Base-by-base conservation (phyloP, 164 flowering plant genomes). In the Buxus sempervirens region DNA sequence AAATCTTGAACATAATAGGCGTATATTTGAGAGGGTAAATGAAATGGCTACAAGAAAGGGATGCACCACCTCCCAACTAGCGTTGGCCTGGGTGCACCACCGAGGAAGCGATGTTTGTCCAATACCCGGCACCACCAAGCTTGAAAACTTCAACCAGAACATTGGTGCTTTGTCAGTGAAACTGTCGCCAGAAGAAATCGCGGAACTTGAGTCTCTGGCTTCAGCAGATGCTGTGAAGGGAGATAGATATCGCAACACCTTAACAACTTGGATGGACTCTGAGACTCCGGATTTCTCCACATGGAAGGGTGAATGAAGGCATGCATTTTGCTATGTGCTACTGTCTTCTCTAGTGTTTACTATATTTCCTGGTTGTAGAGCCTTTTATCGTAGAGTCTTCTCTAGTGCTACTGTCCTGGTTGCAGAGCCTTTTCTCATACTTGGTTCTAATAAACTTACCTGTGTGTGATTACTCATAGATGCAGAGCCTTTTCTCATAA, bases 71-170 rank as follows among this genome's bases (percentile, higher is more conserved):
- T 72, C 83, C 18, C 81, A 80, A 69, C 75, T 78, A 22, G 77
- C 83, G 24, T 62, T 80, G 53, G 81, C 83, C 13, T 80, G 83
- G 81, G 79, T 80, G 16, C 83, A 77, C 71, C 77, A 80, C n/a
- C n/a, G n/a, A 56, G 81, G 76, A 1, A 49, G 74, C 5, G 78
- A 79, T 60, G 78, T 79, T 1, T 68, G 73, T 55, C 76, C 73
- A 5, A 71, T 75, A 20, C 85, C 87, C 7, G 84, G 87, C 63
- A 82, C 88, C 41, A 82, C 88, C 57, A 81, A 82, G 72, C 68
- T 79, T 58, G 75, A 70, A 54, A 84, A 82, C 68, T 45, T 84
- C 19, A 71, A 76, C 61, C 79, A 79, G 66, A 84, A 84, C 48
- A 70, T 84, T 41, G 76, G 76, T 62, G 84, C 86, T 72, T 42